Evolutionary conservation across 208 protist genomes (phyloP).

Genomic region (Leishmania tropica): DNA sequence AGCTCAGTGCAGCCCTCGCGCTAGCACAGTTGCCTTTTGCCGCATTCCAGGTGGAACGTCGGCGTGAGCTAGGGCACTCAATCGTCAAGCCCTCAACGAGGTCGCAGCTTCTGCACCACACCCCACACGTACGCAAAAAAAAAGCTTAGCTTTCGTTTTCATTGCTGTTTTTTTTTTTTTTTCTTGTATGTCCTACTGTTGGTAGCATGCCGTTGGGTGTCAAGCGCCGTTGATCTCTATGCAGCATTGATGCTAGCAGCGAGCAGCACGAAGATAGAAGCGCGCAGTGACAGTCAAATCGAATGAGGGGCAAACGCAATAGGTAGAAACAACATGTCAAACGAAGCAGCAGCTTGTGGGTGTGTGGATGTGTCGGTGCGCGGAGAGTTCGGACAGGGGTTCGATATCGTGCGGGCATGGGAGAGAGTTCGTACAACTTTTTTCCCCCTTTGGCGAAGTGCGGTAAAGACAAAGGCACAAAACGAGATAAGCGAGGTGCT

Average conservation of each 20-base stretch:
- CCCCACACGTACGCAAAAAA: background rate
- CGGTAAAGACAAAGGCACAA: background rate
- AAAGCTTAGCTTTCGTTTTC: background rate
- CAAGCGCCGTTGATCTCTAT: background rate
- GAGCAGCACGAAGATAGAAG: background rate
- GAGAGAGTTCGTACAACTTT: background rate
- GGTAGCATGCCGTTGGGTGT: background rate
- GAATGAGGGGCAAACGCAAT: background rate
- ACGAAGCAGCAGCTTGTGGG: background rate
- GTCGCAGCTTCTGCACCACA: background rate
- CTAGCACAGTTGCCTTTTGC: background rate
- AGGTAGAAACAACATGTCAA: background rate
- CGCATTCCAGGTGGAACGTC: background rate
- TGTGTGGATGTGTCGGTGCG: background rate
- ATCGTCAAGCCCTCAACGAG: background rate
- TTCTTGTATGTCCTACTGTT: background rate
- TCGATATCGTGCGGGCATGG: background rate
- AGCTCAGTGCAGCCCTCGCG: background rate
- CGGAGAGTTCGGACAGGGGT: background rate
- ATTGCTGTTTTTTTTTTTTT: background rate
- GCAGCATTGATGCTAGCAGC: background rate
- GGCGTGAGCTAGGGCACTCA: background rate
- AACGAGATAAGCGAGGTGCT: background rate
- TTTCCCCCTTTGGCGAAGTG: background rate
- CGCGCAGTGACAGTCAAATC: background rate